phyloP scores from a whole-genome alignment of 1,139 yeast species.

The Geotrichum carabidarum region DNA sequence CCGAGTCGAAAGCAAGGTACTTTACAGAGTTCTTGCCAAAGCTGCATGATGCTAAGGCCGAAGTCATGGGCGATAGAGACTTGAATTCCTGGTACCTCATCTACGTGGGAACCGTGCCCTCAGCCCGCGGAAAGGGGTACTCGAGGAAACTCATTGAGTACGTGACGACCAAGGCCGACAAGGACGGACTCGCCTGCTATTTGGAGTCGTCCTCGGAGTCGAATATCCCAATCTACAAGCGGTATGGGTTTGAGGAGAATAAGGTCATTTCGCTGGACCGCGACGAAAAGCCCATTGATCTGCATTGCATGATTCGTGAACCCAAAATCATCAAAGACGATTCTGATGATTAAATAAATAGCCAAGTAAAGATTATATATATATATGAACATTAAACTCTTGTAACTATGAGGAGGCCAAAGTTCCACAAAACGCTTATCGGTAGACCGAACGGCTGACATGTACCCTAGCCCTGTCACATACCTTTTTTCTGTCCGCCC shows the following conservation, averaged over 20 bases:
- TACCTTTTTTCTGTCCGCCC: neutral
- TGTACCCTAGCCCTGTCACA: neutral
- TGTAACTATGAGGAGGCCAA: neutral
- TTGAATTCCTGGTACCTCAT: slow-evolving; percentile 53
- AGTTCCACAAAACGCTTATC: neutral
- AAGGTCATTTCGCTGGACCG: slow-evolving; percentile 22
- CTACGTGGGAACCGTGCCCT: slow-evolving; percentile 54
- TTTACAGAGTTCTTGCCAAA: slow-evolving; percentile 55
- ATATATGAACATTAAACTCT: neutral
- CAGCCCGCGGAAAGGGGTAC: slow-evolving; percentile 64
- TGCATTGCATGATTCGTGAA: slow-evolving; percentile 29
- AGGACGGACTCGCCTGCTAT: slow-evolving; percentile 44
- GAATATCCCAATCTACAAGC: slow-evolving; percentile 55
- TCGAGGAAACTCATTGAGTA: slow-evolving; percentile 54
- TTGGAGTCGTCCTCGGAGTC: slow-evolving; percentile 53
- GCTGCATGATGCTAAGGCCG: slow-evolving; percentile 46
- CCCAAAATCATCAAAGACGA: slow-evolving; percentile 22
- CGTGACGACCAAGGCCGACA: slow-evolving; percentile 52
- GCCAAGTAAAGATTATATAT: neutral
- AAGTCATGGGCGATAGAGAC: slow-evolving; percentile 34
- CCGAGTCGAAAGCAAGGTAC: slow-evolving; percentile 51
- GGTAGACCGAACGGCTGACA: neutral
- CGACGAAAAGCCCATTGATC: slow-evolving; percentile 22
- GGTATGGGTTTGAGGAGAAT: slow-evolving; percentile 46
- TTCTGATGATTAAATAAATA: slow-evolving; percentile 18